Evolutionary conservation across 345 rosid species (phyloP).

Genomic region (Populus ilicifolia): DNA sequence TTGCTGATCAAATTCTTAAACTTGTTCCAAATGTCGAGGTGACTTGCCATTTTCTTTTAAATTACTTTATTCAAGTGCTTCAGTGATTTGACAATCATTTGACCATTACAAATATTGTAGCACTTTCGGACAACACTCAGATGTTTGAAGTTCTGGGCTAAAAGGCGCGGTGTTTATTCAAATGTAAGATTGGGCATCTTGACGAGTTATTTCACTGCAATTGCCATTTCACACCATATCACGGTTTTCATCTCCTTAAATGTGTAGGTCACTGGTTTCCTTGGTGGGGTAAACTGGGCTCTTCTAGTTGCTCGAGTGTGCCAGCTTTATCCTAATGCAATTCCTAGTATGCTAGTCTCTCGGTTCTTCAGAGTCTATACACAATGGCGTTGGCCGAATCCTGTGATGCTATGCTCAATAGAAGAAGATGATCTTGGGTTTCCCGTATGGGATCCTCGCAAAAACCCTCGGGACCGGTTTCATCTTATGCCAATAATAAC

Average conservation of each 20-base stretch:
- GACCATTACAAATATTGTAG: conserved; percentile 26
- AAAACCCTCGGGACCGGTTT: conserved; percentile 56
- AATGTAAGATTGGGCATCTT: conserved; percentile 47
- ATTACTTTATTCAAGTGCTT: not conserved
- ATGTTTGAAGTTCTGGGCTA: conserved; percentile 74
- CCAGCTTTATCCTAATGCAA: conserved; percentile 76
- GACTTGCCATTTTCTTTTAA: not conserved
- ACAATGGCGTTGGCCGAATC: conserved; percentile 83
- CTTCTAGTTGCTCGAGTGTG: conserved; percentile 70
- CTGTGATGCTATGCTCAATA: conserved; percentile 70
- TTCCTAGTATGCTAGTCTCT: conserved; percentile 67
- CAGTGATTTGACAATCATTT: not conserved
- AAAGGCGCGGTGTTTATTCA: conserved; percentile 68
- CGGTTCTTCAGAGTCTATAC: conserved; percentile 65
- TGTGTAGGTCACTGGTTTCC: conserved; percentile 64
- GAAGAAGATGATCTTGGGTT: conserved; percentile 64
- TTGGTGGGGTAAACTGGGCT: conserved; percentile 81
- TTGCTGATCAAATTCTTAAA: conserved; percentile 29
- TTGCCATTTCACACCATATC: not conserved
- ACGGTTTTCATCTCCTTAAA: conserved; percentile 1
- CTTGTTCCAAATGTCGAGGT: conserved; percentile 25
- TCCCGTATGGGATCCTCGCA: conserved; percentile 69
- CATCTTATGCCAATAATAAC: conserved; percentile 78
- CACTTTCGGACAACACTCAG: conserved; percentile 59
- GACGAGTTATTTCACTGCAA: not conserved